A percentile compares a stretch with the other conserved stretches of the same genome.
phyloP scores from a whole-genome alignment of 106 monocot genomes.

The Acorus calamus region DNA sequence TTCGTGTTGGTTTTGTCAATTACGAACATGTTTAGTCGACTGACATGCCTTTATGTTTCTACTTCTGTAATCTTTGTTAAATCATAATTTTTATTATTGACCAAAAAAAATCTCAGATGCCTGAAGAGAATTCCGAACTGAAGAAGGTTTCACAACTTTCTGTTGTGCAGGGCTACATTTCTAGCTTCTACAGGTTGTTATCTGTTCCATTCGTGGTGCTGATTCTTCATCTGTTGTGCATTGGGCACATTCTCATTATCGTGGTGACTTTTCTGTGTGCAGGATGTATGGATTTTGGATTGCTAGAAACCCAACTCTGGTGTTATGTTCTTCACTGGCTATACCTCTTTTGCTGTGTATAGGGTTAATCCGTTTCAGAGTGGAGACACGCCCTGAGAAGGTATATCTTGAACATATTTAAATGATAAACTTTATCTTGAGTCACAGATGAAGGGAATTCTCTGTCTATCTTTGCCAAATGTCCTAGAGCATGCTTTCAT shows the following conservation, averaged over 20 bases:
- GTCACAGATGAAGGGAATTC: too few species aligned
- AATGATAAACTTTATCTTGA: too few species aligned
- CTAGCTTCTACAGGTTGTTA: conserved; percentile 69
- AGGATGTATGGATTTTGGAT: conserved; percentile 78
- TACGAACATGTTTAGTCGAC: too few species aligned
- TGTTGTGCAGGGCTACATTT: conserved; percentile 51
- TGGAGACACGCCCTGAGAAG: conserved; percentile 94
- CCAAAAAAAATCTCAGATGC: conserved; percentile 9
- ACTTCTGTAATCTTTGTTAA: neutral
- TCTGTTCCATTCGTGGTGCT: neutral
- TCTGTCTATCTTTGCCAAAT: too few species aligned
- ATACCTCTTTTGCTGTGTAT: conserved; percentile 71
- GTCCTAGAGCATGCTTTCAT: too few species aligned
- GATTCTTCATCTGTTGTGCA: too few species aligned
- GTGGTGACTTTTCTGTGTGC: neutral
- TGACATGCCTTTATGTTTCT: too few species aligned
- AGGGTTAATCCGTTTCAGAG: conserved; percentile 66
- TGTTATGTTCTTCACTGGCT: conserved; percentile 57
- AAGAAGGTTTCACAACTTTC: conserved; percentile 26
- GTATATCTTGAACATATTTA: conserved; percentile 22
- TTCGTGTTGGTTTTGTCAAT: too few species aligned
- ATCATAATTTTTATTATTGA: neutral
- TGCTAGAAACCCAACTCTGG: conserved; percentile 50
- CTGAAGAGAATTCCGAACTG: conserved; percentile 8
- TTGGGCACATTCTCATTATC: too few species aligned